Evolutionary conservation across 768 basidiomycete genomes (phyloP), one percentile per base, ranked within the genome.

Genomic region (Strobilomyces dryophilus): DNA sequence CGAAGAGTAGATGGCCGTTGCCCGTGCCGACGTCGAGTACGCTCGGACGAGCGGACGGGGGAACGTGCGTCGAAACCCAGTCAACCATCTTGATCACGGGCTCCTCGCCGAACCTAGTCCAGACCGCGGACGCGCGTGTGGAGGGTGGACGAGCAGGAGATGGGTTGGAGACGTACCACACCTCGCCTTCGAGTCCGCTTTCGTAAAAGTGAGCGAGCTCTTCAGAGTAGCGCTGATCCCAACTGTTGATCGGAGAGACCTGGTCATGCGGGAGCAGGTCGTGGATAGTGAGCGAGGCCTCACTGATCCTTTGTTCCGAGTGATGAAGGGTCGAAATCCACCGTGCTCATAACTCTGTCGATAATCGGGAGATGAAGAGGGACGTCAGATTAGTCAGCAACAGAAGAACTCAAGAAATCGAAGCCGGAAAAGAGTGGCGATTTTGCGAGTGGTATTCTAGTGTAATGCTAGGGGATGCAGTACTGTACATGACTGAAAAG

Each of bases 291-390:
- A 29, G 18, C 10, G n/a, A 41, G 26, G 29, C 11, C 84, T 69
- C 67, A 92, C 90, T 92, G 80, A 57, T 83, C 78, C 71, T 86
- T 91, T 0, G 84, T 89, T 37, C 91, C 91, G 4, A 93, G 80
- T 53, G 80, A 81, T 3, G 91, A 91, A 2, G 90, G 81, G 21
- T 76, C 70, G 20, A 91, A 76, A 40, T 83, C 81, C 21, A 69
- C 56, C 7, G 66, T 65, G 52, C 55, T 71, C 73, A 75, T 73
- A 14, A 32, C 34, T 11, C 36, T 18, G 51, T 51, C 8, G 40
- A 41, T 41, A 10, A 26, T 43, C 11, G 15, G 17, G 17, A 15
- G 36, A 17, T 14, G 17, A 37, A 15, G 3, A 17, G n/a, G 17
- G 17, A 27, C 5, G 3, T 7, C 14, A 3, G 42, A 55, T 65